Base-by-base conservation (phyloP, 108 stramenopile genomes). In the Pseudonitzschia delicatissima region DNA sequence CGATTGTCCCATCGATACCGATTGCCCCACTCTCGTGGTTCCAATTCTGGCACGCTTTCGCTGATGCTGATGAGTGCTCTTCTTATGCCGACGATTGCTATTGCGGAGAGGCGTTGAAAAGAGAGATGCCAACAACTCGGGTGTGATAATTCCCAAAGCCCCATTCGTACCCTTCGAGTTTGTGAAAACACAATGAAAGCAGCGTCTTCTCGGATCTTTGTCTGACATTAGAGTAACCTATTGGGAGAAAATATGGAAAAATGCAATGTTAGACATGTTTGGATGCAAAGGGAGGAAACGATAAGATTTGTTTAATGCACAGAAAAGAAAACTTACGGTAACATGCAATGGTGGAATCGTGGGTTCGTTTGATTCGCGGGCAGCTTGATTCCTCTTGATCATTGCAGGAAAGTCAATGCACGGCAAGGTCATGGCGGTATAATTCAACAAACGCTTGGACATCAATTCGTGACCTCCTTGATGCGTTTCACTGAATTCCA, bases 161-260 rank as follows among this genome's bases (percentile, higher is more conserved):
- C 86, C 86, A 13, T 85, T 77, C 13, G 76, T 77, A 18, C 85
- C 87, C 5, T 82, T 69, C 37, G 65, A 74, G 65, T 92, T 84
- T 8, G 88, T 85, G 35, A 93, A 73, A 2, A 84, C 67, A 33
- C 87, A 82, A 64, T 93, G 91, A 67, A 93, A 88, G 45, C 87
- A 93, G 26, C 85, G 78, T 57, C 89, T 82, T 32, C 76, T 72
- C 45, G 76, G 85, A 65, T 90, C 82, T 26, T 78, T 73, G 57
- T 93, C 87, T 0, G 33, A 13, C 87, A 93, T 83, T 27, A 90
- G 62, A 33, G 88, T 83, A 6, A 93, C 68, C 78, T 78, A 64
- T 17, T 12, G 18, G 8, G n/a, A 49, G 21, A 49, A 49, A 21
- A 49, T 9, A 49, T 49, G 25, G 36, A 52, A 31, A 51, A 32